A percentile compares a stretch with the other conserved stretches of the same genome.
Conservation (phyloP, 805 yeast genomes). For the Wickerhamiella spandovensis region DNA sequence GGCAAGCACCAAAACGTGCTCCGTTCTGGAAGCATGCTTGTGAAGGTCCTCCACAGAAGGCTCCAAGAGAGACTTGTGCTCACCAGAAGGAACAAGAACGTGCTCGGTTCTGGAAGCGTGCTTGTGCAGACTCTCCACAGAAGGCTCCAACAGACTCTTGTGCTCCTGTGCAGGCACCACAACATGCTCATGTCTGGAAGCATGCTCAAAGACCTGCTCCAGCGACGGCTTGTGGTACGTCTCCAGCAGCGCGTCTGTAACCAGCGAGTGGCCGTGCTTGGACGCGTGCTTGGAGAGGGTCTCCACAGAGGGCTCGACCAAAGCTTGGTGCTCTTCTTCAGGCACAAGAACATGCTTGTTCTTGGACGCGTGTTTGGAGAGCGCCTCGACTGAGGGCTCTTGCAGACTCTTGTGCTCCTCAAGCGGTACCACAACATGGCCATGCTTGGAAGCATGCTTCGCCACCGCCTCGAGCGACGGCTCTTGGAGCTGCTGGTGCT, state of each 20-base stretch:
- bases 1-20: slow-evolving; percentile 13
- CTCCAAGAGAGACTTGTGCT: slow-evolving; percentile 3
- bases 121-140: neutral
- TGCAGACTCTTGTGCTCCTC: slow-evolving; percentile 9
- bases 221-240: slow-evolving; percentile 4
- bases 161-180: slow-evolving; percentile 15
- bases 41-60: slow-evolving; percentile 6
- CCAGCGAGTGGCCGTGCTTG: neutral
- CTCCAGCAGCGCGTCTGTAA: neutral
- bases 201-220: neutral
- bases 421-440: neutral
- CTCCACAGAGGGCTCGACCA: neutral
- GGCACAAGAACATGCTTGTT: neutral
- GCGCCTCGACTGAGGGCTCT: neutral
- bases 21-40: slow-evolving; percentile 2
- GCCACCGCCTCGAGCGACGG: slow-evolving; percentile 26
- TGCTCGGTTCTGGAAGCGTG: neutral
- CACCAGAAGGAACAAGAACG: slow-evolving; percentile 16
- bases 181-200: slow-evolving; percentile 5
- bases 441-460: slow-evolving; percentile 12
- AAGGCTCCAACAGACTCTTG: neutral
- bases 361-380: neutral
- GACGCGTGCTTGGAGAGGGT: neutral
- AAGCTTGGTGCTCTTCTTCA: neutral
- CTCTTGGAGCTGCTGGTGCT: neutral